Conservation (phyloP, 371 early-diverging fungal genomes). For the Mucor racemosus region DNA sequence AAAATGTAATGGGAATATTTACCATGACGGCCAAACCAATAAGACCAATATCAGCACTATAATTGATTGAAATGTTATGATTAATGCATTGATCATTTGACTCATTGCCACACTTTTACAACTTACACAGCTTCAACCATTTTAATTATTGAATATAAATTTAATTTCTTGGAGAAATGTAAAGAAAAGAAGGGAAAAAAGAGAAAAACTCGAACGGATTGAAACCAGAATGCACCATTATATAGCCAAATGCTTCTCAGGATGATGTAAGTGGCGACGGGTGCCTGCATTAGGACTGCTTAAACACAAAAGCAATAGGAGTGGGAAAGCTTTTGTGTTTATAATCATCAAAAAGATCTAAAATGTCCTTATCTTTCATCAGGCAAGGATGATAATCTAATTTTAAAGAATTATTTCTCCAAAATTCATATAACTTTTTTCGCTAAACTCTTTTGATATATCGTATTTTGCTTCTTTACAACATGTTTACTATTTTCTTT, state of each 20-base stretch:
- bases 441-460: background rate
- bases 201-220: slow-evolving; percentile 6
- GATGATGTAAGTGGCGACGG: slow-evolving; percentile 23
- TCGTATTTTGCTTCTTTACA: too few relatives aligned
- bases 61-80: background rate
- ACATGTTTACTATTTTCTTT: background rate
- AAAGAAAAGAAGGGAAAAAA: slow-evolving; percentile 8
- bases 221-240: slow-evolving; percentile 1
- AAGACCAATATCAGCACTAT: slow-evolving; percentile 97
- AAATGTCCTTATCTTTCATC: slow-evolving; percentile 3
- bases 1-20: slow-evolving; percentile 23
- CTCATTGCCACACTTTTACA: background rate
- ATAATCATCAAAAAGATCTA: slow-evolving; percentile 7
- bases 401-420: background rate
- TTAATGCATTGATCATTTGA: background rate
- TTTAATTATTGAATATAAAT: slow-evolving; percentile 12
- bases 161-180: slow-evolving; percentile 15
- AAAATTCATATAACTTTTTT: background rate
- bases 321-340: slow-evolving; percentile 7
- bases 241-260: slow-evolving; percentile 13
- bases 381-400: background rate
- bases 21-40: slow-evolving; percentile 99
- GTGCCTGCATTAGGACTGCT: slow-evolving; percentile 22
- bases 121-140: slow-evolving; percentile 40
- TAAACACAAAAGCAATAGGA: slow-evolving; percentile 11